A percentile compares a stretch with the other conserved stretches of the same genome.
phyloP scores from a whole-genome alignment of 225 moss, liverwort and hornwort genomes.

The Straminergon stramineum region DNA sequence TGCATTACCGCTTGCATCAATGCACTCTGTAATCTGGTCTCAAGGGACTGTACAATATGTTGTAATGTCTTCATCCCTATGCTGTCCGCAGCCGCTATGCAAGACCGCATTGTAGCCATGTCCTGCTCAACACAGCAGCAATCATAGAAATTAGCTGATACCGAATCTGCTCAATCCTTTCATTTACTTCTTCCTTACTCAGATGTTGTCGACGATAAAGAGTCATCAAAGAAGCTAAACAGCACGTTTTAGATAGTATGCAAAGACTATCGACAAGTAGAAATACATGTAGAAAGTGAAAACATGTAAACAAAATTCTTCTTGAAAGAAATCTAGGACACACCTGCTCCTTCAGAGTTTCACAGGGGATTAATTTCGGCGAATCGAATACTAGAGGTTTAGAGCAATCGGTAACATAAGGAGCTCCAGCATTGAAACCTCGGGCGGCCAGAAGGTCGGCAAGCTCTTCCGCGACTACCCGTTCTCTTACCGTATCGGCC shows the following conservation, averaged over 20 bases:
- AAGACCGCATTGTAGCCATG: constrained; percentile 34
- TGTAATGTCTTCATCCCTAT: constrained; percentile 43
- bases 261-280: neutral
- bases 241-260: neutral
- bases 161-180: neutral
- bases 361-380: constrained; percentile 30
- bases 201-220: neutral
- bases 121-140: constrained; percentile 31
- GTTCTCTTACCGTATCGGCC: constrained; percentile 24
- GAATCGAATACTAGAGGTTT: constrained; percentile 14
- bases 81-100: constrained; percentile 40
- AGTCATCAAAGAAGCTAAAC: neutral
- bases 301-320: neutral
- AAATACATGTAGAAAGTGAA: neutral
- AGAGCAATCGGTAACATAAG: constrained; percentile 9
- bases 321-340: neutral
- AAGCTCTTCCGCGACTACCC: constrained; percentile 15
- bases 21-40: constrained; percentile 55
- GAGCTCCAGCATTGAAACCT: constrained; percentile 35
- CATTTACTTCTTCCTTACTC: neutral
- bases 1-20: constrained; percentile 64
- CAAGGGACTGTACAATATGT: constrained; percentile 50
- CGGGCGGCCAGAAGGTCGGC: constrained; percentile 9
- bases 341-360: constrained; percentile 34
- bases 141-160: neutral